Evolutionary conservation across 2,329 filamentous ascomycete genomes (phyloP), one percentile per base, ranked within the genome.

Genomic region (Curvularia eragrostidis): DNA sequence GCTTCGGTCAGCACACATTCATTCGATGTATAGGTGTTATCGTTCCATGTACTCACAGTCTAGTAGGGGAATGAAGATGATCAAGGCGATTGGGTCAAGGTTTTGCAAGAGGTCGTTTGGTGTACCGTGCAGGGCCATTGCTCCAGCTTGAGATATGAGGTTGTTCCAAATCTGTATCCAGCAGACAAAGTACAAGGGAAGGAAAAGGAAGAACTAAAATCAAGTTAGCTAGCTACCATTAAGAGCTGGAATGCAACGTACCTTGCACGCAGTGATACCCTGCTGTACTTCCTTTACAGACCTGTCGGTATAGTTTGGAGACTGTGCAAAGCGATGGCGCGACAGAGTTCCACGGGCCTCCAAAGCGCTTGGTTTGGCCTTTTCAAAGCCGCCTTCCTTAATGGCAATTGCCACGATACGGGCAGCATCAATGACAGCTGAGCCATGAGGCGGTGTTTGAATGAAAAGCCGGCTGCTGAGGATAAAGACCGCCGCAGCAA

Each of bases 141-240:
- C 59, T 7, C 68, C 67, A 18, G 71, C 73, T 61, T 75, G 72
- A 32, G 69, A 61, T 60, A 69, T 51, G 60, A 69, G 58, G 43
- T 76, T 75, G 66, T 70, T 74, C 54, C 56, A 63, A 48, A 71
- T 70, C 56, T 75, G 73, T 18, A 68, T 72, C 38, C 61, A 69
- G 52, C 62, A 64, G 12, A 73, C 56, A 43, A 68, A 74, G 62
- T 73, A 75, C 15, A 73, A 46, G 9, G 57, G 56, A n/a, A 58
- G 57, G 41, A 60, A 63, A 3, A 56, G 46, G 30, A 58, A 63
- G 21, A 60, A 51, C 54, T 60, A n/a, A 5, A 18, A 12, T 9
- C 26, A 1, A 15, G 19, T 48, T 38, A 28, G 47, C 13, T 39
- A 12, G 7, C 3, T 38, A 13, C 5, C 1, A 13, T 28, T 1